Conservation (phyloP, 2,329 filamentous ascomycete species). For the Cladosporium sp. region DNA sequence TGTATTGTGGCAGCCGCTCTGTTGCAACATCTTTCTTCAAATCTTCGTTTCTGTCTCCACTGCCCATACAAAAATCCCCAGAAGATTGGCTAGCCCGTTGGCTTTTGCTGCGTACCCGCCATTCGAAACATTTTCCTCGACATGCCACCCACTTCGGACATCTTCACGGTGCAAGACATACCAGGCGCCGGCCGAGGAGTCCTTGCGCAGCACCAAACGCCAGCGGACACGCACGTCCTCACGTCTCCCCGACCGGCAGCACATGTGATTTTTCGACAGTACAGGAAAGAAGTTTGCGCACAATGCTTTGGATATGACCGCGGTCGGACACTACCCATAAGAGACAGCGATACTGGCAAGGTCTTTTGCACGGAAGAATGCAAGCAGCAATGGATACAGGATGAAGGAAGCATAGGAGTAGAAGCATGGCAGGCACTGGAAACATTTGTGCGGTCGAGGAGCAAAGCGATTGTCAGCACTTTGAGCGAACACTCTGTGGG, state of each 20-base stretch:
- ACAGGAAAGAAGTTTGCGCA: slow-evolving; percentile 46
- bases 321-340: slow-evolving; percentile 37
- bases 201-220: slow-evolving; percentile 35
- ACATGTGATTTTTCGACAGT: slow-evolving; percentile 41
- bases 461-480: slow-evolving; percentile 14
- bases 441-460: slow-evolving; percentile 19
- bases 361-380: slow-evolving; percentile 40
- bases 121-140: background rate
- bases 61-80: background rate
- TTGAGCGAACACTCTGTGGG: slow-evolving; percentile 1
- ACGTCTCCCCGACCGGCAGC: slow-evolving; percentile 35
- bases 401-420: slow-evolving; percentile 26
- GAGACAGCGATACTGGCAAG: slow-evolving; percentile 36
- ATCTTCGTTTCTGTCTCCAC: background rate
- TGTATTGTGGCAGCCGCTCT: no score
- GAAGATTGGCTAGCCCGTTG: background rate
- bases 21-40: no score
- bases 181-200: slow-evolving; percentile 41
- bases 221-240: slow-evolving; percentile 33
- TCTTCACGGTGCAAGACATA: slow-evolving; percentile 38
- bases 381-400: slow-evolving; percentile 30
- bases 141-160: slow-evolving; percentile 18
- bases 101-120: background rate
- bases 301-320: slow-evolving; percentile 44
- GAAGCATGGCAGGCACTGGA: slow-evolving; percentile 27